Conservation (phyloP, 441 rosid genomes). For the Mallotus repandus region DNA sequence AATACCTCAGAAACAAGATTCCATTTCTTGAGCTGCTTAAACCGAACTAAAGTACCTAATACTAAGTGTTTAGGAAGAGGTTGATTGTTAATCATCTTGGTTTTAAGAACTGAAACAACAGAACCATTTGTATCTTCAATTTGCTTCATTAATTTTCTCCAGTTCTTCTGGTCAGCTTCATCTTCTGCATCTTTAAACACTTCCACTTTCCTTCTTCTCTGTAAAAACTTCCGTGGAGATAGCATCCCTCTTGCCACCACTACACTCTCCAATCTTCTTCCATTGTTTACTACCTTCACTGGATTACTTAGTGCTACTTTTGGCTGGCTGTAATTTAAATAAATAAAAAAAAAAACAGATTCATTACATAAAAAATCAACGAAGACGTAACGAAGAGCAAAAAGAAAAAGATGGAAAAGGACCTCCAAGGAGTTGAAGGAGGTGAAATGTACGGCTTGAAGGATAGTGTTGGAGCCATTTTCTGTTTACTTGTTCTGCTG, state of each 20-base stretch:
- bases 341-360: not conserved
- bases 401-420: not conserved
- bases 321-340: slow-evolving; percentile 30
- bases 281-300: slow-evolving; percentile 20
- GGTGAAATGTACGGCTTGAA: slow-evolving; percentile 43
- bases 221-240: slow-evolving; percentile 74
- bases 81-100: slow-evolving; percentile 40
- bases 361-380: not conserved
- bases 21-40: slow-evolving; percentile 94
- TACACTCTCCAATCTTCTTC: slow-evolving; percentile 32
- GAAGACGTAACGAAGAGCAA: not conserved
- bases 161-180: slow-evolving; percentile 71
- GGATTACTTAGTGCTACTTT: slow-evolving; percentile 19
- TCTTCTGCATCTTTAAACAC: slow-evolving; percentile 71
- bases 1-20: slow-evolving; percentile 79
- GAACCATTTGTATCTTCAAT: slow-evolving; percentile 63
- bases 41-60: slow-evolving; percentile 85
- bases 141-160: slow-evolving; percentile 83
- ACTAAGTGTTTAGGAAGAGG: slow-evolving; percentile 66
- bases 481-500: no score
- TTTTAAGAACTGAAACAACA: slow-evolving; percentile 63
- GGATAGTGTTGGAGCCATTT: slow-evolving; percentile 39
- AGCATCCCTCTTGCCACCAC: slow-evolving; percentile 74
- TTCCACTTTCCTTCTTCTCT: slow-evolving; percentile 67
- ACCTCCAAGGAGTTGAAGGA: slow-evolving; percentile 32